A percentile compares a stretch with the other conserved stretches of the same genome.
Evolutionary conservation across 495 filamentous ascomycete genomes (phyloP).

Genomic region (Evansstolkia leycettana): DNA sequence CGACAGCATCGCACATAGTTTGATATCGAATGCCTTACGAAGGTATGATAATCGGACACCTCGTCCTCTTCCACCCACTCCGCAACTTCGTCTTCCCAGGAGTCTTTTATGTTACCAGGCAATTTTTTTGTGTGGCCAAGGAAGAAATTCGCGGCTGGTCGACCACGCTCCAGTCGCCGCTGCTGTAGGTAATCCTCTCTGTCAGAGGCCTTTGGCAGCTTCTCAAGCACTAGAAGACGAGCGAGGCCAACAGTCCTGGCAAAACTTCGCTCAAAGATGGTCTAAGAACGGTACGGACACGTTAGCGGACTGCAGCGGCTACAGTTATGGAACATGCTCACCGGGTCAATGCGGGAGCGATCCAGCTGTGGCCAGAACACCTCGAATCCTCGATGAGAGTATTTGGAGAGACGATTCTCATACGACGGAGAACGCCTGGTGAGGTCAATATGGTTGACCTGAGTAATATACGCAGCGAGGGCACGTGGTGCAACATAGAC

Average conservation of each 20-base stretch:
- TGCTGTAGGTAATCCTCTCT: constrained; percentile 54
- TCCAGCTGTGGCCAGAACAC: constrained; percentile 65
- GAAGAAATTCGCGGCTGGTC: constrained; percentile 28
- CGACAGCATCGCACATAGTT: neutral
- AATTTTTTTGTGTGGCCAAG: constrained; percentile 10
- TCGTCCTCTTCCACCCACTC: constrained; percentile 70
- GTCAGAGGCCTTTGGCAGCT: constrained; percentile 50
- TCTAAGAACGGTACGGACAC: constrained; percentile 19
- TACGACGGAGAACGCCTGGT: constrained; percentile 71
- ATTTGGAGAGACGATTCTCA: constrained; percentile 80
- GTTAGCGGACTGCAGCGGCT: too few relatives aligned
- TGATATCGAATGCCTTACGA: constrained; percentile 19
- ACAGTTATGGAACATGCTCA: constrained; percentile 3
- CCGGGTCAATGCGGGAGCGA: constrained; percentile 58
- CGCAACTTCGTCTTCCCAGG: constrained; percentile 61
- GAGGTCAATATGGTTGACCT: constrained; percentile 69
- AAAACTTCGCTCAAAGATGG: constrained; percentile 74
- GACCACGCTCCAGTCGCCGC: constrained; percentile 55
- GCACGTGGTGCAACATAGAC: constrained; percentile 63
- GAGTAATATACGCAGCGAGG: constrained; percentile 62
- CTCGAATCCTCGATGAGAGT: constrained; percentile 72
- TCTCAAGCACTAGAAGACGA: constrained; percentile 65
- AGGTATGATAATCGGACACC: constrained; percentile 64
- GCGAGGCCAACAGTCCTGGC: constrained; percentile 63
- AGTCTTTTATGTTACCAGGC: constrained; percentile 55